Conservation (phyloP, 257 asterid genomes). For the Forsythia suspensa region DNA sequence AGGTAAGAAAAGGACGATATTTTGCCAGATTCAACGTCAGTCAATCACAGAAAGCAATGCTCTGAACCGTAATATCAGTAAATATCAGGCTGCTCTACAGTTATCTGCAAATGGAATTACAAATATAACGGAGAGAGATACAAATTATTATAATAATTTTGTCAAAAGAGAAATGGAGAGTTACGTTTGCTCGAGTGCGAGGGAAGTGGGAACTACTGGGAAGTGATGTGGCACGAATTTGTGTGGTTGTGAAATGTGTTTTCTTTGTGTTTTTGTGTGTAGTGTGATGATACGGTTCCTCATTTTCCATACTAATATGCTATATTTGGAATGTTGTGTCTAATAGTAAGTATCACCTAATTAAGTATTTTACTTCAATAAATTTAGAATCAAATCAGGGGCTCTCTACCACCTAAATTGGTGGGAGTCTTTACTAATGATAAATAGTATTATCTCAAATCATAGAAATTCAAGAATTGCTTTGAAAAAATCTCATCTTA, state of each 20-base stretch:
- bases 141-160: background rate
- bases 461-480: no score
- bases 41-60: constrained; percentile 21
- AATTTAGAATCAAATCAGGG: no score
- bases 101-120: background rate
- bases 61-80: constrained; percentile 4
- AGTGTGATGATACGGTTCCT: background rate
- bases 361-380: no score
- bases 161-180: background rate
- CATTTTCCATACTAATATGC: background rate
- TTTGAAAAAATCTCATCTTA: no score
- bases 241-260: constrained; percentile 11
- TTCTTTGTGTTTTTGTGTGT: constrained; percentile 39
- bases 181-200: background rate
- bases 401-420: no score
- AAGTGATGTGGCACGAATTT: background rate
- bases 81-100: background rate
- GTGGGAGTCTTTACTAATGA: no score
- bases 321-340: background rate
- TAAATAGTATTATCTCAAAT: no score
- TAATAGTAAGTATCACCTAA: no score
- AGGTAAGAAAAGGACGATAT: constrained; percentile 21
- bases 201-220: constrained; percentile 14
- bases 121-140: background rate
- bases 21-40: constrained; percentile 24